Base-by-base conservation (phyloP, 2,329 filamentous ascomycete genomes). In the Fusarium stilboides region DNA sequence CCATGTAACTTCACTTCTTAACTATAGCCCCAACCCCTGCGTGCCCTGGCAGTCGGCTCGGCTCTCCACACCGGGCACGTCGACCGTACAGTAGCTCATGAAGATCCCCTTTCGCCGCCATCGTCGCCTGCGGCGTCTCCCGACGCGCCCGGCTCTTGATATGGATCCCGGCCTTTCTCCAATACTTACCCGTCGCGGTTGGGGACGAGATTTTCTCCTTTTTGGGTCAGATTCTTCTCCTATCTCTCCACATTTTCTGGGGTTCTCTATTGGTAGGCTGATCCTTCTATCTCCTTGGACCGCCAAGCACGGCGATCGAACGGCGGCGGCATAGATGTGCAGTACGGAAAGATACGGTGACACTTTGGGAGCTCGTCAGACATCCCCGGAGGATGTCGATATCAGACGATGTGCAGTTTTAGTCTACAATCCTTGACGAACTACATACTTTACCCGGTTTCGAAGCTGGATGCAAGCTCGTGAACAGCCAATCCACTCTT, bases 51-150 rank as follows among this genome's bases (percentile, higher is more conserved):
- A 20, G 17, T 65, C 45, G 53, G 40, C 22, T 65, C 60, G 45
- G 53, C 36, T 60, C 62, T 65, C 60, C 60, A 65, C 62, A 60
- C 36, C 36, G 26, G 54, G 53, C 42, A 59, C 47, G 40, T 57
- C 51, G 60, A 64, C 54, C 28, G 57, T 42, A 34, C 62, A 47
- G 46, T 63, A 62, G 49, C 45, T 57, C 37, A 22, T 57, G 42
- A 62, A 44, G 61, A 64, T 64, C 61, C 19, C 56, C 19, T 55
- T 45, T 43, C 43, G 56, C 15, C 28, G 34, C 51, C 44, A 33
- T 42, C 40, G 40, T 58, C 56, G 62, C 46, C 31, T 26, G 42
- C 51, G 47, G 49, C 36, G 64, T 59, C 47, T 65, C 19, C 40
- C 60, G 60, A 31, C 28, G 51, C 58, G 43, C 22, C 49, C 31